phyloP scores from a whole-genome alignment of 202 grass and related monocot species.

The Carex arenaria region DNA sequence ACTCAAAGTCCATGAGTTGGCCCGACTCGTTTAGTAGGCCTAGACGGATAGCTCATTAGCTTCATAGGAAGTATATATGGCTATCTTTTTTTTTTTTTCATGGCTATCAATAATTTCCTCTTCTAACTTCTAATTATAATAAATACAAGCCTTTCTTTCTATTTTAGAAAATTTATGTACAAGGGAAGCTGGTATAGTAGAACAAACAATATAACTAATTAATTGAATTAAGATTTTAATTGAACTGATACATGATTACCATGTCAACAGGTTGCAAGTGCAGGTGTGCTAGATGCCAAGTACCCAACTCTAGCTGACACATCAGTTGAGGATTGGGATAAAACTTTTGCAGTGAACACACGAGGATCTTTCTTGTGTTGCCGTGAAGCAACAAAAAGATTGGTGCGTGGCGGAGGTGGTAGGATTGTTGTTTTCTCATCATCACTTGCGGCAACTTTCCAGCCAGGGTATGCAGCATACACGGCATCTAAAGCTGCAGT shows the following conservation, averaged over 20 bases:
- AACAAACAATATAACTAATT: background rate
- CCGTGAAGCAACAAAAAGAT: conserved; percentile 47
- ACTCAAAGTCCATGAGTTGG: too few species aligned
- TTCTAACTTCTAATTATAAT: background rate
- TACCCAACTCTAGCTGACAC: conserved; percentile 43
- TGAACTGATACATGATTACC: background rate
- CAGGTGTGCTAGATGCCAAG: conserved; percentile 38
- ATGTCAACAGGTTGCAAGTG: conserved; percentile 31
- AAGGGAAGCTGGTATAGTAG: background rate
- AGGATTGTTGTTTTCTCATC: conserved; percentile 53
- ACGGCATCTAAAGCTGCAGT: conserved; percentile 70
- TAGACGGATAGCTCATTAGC: too few species aligned
- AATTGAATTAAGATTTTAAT: background rate
- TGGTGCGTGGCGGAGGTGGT: conserved; percentile 42
- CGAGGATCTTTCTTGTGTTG: conserved; percentile 67
- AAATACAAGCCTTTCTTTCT: background rate
- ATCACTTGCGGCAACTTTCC: conserved; percentile 16
- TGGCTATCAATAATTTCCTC: background rate
- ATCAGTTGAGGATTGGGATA: conserved; percentile 44
- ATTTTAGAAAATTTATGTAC: background rate
- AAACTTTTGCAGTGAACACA: conserved; percentile 35
- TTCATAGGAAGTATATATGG: too few species aligned
- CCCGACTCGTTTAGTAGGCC: too few species aligned
- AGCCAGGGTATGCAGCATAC: conserved; percentile 35
- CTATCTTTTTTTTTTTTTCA: too few species aligned